These are phyloP conservation scores for Pelargonium hybrid DNA, from an alignment of 441 rosid species.

Conservation along the genomic window DNA sequence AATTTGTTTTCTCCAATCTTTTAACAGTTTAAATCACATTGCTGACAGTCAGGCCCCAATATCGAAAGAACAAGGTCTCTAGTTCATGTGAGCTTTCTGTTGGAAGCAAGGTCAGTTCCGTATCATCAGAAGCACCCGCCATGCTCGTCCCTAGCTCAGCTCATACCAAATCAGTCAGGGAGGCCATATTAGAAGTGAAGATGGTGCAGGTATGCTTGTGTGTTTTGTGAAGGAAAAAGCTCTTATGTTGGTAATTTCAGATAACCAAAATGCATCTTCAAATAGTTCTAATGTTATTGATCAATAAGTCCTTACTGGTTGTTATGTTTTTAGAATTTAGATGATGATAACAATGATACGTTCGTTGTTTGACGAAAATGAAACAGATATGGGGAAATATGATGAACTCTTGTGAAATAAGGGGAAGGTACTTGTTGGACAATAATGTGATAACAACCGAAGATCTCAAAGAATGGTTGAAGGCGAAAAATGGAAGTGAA, in stretches of 20 bases:
- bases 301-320: too few species aligned
- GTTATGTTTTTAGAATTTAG: too few species aligned
- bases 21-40: conserved; percentile 24
- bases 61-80: conserved; percentile 41
- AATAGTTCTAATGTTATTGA: too few species aligned
- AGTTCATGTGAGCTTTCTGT: conserved; percentile 42
- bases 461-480: conserved; percentile 47
- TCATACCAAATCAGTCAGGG: conserved; percentile 63
- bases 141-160: conserved; percentile 61
- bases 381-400: conserved; percentile 52
- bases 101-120: conserved; percentile 25
- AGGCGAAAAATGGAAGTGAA: conserved; percentile 41
- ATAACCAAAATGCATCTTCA: too few species aligned
- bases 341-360: too few species aligned
- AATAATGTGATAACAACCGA: conserved; percentile 33
- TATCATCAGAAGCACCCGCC: conserved; percentile 43
- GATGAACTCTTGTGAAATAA: conserved; percentile 47
- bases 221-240: too few species aligned
- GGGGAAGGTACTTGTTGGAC: conserved; percentile 58
- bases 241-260: too few species aligned
- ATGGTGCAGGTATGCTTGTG: conserved; percentile 55
- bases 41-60: conserved; percentile 53
- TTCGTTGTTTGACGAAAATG: neutral
- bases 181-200: conserved; percentile 60
- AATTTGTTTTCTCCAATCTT: neutral